Conservation (phyloP, 73 alveolate genomes). For the Paramecium caudatum region DNA sequence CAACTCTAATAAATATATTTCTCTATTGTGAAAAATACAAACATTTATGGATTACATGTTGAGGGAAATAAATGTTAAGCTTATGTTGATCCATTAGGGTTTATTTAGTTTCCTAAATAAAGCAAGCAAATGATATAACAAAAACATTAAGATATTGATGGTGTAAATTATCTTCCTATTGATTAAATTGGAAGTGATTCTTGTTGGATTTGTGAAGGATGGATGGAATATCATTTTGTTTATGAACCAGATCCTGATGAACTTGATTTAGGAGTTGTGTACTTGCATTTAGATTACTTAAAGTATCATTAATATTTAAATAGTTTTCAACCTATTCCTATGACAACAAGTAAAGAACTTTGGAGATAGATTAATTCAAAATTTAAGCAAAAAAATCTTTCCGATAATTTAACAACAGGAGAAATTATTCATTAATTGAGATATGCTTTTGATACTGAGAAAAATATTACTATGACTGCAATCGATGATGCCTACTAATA, state of each 20-base stretch:
- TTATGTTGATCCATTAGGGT: slow-evolving; percentile 35
- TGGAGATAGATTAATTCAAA: neutral
- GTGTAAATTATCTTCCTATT: slow-evolving; percentile 12
- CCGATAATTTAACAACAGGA: slow-evolving; percentile 43
- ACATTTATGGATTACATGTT: slow-evolving; percentile 30
- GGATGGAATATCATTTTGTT: slow-evolving; percentile 59
- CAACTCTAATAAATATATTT: neutral
- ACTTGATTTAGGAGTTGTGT: neutral
- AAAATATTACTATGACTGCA: slow-evolving; percentile 23
- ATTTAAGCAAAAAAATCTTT: neutral
- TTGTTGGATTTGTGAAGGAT: slow-evolving; percentile 62
- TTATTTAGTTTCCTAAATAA: slow-evolving; percentile 20
- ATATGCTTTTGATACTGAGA: neutral
- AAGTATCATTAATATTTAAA: neutral
- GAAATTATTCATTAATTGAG: slow-evolving; percentile 38
- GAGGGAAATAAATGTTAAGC: slow-evolving; percentile 55
- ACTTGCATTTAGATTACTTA: slow-evolving; percentile 38
- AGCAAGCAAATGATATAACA: neutral
- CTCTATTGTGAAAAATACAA: neutral
- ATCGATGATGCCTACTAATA: slow-evolving; percentile 22
- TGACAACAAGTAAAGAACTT: slow-evolving; percentile 38
- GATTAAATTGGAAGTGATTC: slow-evolving; percentile 27
- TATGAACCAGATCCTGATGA: slow-evolving; percentile 55
- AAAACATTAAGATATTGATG: slow-evolving; percentile 39
- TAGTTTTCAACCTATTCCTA: slow-evolving; percentile 30